Percentiles rank a stretch among this genome's conserved stretches.
phyloP scores from a whole-genome alignment of 78 protist species.

The Dictyostelium capitatum region DNA sequence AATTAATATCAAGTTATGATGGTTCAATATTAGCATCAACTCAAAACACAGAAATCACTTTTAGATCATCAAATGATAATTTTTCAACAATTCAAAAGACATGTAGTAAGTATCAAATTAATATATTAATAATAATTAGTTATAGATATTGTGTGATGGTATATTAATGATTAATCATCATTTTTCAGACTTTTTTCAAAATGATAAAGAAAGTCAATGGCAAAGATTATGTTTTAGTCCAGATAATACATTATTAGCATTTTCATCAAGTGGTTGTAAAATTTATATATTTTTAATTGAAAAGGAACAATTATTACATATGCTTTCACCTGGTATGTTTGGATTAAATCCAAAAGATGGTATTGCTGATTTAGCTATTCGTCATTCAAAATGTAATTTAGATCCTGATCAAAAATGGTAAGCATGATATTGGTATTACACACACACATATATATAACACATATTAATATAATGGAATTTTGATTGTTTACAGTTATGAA shows the following conservation, averaged over 20 bases:
- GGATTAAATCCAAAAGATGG: constrained; percentile 67
- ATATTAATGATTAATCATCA: no score
- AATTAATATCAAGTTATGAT: constrained; percentile 33
- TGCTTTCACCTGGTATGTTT: constrained; percentile 50
- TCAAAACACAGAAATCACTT: constrained; percentile 28
- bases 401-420: constrained; percentile 43
- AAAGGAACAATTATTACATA: constrained; percentile 17
- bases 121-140: neutral
- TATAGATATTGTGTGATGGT: neutral
- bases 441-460: no score
- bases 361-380: constrained; percentile 55
- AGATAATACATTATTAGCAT: constrained; percentile 53
- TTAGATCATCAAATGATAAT: constrained; percentile 61
- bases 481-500: neutral
- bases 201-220: constrained; percentile 73
- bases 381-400: constrained; percentile 48
- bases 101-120: constrained; percentile 22
- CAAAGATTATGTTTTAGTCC: constrained; percentile 72
- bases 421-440: no score
- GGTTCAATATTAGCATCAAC: constrained; percentile 54
- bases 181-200: neutral
- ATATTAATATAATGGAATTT: neutral
- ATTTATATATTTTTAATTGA: constrained; percentile 52
- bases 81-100: constrained; percentile 48
- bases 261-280: constrained; percentile 69